phyloP scores from a whole-genome alignment of 768 basidiomycete species.

The Aureoboletus auriporus region DNA sequence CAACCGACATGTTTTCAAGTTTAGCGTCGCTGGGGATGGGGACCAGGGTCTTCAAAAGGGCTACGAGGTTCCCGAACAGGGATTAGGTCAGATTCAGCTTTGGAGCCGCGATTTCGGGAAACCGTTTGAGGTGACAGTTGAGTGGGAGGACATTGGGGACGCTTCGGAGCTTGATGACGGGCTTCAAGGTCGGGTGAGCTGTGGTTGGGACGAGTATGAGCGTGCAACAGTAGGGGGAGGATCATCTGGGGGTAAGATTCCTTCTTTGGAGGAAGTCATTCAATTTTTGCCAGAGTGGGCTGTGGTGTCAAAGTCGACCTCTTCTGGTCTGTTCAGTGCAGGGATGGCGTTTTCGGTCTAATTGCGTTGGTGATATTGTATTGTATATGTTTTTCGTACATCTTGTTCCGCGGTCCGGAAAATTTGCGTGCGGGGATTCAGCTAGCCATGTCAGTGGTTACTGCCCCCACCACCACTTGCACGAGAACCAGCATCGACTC shows the following conservation, averaged over 20 bases:
- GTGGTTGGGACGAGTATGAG: constrained; percentile 68
- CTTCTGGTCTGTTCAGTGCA: constrained; percentile 56
- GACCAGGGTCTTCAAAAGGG: constrained; percentile 37
- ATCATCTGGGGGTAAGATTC: constrained; percentile 44
- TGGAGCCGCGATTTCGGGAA: constrained; percentile 62
- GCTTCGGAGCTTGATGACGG: constrained; percentile 8
- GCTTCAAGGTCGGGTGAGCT: constrained; percentile 46
- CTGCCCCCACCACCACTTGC: too few species aligned
- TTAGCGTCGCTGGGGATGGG: constrained; percentile 36
- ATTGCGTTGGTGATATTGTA: constrained; percentile 1
- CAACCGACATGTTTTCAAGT: constrained; percentile 38
- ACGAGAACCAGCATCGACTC: too few species aligned
- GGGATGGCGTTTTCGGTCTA: constrained; percentile 18
- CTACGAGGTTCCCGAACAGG: constrained; percentile 35
- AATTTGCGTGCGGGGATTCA: too few species aligned
- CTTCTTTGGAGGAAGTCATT: constrained; percentile 65
- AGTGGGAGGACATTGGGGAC: constrained; percentile 35
- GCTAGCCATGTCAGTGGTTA: too few species aligned
- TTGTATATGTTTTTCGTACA: background rate
- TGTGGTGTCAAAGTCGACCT: constrained; percentile 49
- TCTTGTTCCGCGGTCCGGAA: background rate
- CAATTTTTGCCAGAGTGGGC: constrained; percentile 66
- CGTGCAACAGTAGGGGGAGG: constrained; percentile 49
- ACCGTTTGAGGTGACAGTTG: constrained; percentile 49
- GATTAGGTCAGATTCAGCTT: constrained; percentile 41